Evolutionary conservation across 2,329 filamentous ascomycete species (phyloP), one percentile per base, ranked within the genome.

Genomic region (Biscogniauxia marginata): DNA sequence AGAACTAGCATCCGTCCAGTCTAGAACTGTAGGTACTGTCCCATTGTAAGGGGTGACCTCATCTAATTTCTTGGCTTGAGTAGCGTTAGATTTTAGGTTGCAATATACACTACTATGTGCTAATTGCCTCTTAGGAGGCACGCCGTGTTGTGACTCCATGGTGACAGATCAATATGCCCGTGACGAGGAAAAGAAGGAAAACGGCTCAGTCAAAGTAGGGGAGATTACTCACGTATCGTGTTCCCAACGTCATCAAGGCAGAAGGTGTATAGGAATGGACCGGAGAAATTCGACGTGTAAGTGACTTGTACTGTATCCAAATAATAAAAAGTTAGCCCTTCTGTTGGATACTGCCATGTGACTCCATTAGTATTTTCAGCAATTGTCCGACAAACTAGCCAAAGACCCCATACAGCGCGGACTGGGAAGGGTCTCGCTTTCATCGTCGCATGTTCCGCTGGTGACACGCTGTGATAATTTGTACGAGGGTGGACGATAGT

Each of bases 221-320:
- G n/a, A n/a, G n/a, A 11, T 19, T n/a, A 55, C 53, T 55, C 25
- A 55, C 53, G n/a, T 30, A 39, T 4, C 19, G 25, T 20, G 7
- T 34, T 34, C 13, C 13, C 45, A 18, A 21, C 45, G 3, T 30
- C 19, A 18, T 47, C 44, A 3, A 4, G 20, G 21, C 56, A 58
- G 25, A 52, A 55, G 2, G 53, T 55, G 25, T 46, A 48, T 23
- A 58, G 20, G 16, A 49, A 16, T 19, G 56, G 56, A 20, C 47
- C 16, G 11, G 19, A 7, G 45, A 58, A 55, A 7, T 44, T 20
- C 7, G 52, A 55, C 3, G 51, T 49, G 21, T 46, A 58, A 13
- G 46, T 46, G 18, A 58, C 53, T 22, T 50, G 43, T 46, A 58
- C 39, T 7, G 49, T 52, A 24, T 58, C 56, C n/a, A 30, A n/a